These are phyloP conservation scores for Neurospora hispaniola DNA, from an alignment of 495 filamentous ascomycete species.

Conservation along the genomic window DNA sequence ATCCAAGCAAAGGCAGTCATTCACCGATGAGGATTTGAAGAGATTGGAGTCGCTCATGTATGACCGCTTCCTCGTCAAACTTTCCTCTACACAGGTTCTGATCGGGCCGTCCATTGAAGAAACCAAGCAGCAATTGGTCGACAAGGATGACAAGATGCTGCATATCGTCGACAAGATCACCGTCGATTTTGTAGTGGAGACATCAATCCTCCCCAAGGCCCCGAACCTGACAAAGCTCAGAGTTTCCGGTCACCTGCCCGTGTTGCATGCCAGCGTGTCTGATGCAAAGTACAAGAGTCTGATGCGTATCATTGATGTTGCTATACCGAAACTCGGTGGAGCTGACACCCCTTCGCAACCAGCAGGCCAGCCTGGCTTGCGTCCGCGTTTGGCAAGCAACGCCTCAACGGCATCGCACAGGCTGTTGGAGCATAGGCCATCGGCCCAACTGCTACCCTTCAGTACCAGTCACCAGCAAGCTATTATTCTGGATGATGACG, in stretches of 20 bases:
- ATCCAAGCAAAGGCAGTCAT: slow-evolving; percentile 77
- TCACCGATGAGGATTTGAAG: slow-evolving; percentile 81
- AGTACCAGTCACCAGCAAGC: slow-evolving; percentile 53
- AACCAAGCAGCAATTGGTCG: slow-evolving; percentile 72
- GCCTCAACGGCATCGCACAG: slow-evolving; percentile 25
- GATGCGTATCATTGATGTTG: slow-evolving; percentile 93
- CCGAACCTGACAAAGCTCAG: slow-evolving; percentile 87
- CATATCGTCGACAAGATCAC: slow-evolving; percentile 96
- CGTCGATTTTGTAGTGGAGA: slow-evolving; percentile 84
- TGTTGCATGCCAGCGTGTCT: slow-evolving; percentile 82
- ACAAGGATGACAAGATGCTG: slow-evolving; percentile 56
- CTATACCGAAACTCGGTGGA: slow-evolving; percentile 72
- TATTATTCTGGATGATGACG: slow-evolving; percentile 70
- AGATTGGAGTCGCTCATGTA: slow-evolving; percentile 86
- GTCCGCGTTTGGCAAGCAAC: slow-evolving; percentile 41
- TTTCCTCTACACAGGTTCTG: slow-evolving; percentile 87
- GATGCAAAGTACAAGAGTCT: slow-evolving; percentile 92
- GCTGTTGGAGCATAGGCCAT: slow-evolving; percentile 19
- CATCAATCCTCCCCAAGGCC: slow-evolving; percentile 87
- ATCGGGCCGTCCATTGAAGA: slow-evolving; percentile 91
- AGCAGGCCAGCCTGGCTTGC: slow-evolving; percentile 30
- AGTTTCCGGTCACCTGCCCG: slow-evolving; percentile 82
- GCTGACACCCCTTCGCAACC: slow-evolving; percentile 25
- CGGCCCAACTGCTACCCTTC: slow-evolving; percentile 38
- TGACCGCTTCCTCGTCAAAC: slow-evolving; percentile 83